Evolutionary conservation across 2,329 filamentous ascomycete genomes (phyloP), one percentile per base, ranked within the genome.

Genomic region (Claviceps sp.): DNA sequence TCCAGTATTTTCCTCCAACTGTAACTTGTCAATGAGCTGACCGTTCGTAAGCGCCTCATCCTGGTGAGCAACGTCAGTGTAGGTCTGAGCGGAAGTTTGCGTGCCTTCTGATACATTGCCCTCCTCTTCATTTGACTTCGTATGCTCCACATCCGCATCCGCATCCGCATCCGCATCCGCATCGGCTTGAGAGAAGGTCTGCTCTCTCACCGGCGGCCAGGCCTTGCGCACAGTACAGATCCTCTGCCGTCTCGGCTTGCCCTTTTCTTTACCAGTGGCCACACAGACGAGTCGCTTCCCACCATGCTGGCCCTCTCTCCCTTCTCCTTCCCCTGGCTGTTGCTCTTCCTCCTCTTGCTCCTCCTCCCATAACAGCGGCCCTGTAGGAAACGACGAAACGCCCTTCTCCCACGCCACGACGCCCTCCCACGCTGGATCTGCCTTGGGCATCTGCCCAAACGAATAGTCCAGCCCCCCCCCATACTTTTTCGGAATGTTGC

Each of bases 401-500:
- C 72, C 76, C 44, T 72, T 71, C 59, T 77, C 74, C 74, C 77
- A 83, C 13, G 65, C 60, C 20, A 76, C 61, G 40, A 74, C 63
- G 20, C 72, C 71, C 42, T 71, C 66, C 64, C 79, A 75, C 36
- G 67, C 64, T 1, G 79, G 77, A 58, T 95, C 90, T n/a, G 90
- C 69, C 49, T 80, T 77, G 6, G 86, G 83, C 67, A 83, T 72
- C 55, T 87, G 79, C 51, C 88, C 88, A 70, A 86, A 96, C 48
- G 77, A 69, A 71, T 86, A 96, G 23, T 95, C 85, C 8, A 96
- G 77, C 57, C 88, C 78, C 45, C 91, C 91, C 54, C 91, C 91
- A 64, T 95, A 97, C 65, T 85, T 81, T 66, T 87, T 89, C 17
- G 91, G 91, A 55, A 97, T 90, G 67, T 91, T 87, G 50, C 79